These are phyloP conservation scores for Diaporthe vaccinii DNA, from an alignment of 2,329 filamentous ascomycete species.

Conservation along the genomic window DNA sequence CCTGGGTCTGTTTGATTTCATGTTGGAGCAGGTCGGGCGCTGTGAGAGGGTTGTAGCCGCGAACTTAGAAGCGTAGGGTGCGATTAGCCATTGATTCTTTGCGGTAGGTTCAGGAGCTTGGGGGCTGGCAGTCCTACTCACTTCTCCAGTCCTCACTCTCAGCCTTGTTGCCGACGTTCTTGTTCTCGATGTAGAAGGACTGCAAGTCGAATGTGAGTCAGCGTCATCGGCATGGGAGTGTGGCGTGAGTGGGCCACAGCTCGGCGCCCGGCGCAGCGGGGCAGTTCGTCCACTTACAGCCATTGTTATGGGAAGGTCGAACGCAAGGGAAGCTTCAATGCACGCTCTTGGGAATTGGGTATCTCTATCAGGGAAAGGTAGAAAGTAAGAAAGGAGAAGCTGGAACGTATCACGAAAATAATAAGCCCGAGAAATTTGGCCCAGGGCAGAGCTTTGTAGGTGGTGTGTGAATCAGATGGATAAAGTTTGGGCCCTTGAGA, in stretches of 20 bases:
- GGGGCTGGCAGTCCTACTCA: conserved; percentile 58
- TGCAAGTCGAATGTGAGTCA: conserved; percentile 51
- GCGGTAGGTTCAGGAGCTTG: conserved; percentile 24
- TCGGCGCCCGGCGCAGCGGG: conserved; percentile 11
- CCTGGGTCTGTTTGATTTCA: conserved; percentile 78
- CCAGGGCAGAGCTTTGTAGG: conserved; percentile 13
- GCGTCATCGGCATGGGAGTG: not conserved
- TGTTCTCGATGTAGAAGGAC: conserved; percentile 82
- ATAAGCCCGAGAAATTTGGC: conserved; percentile 1
- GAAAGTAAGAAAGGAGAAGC: not conserved
- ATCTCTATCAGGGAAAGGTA: conserved; percentile 6
- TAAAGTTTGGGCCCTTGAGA: conserved; percentile 22
- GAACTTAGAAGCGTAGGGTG: conserved; percentile 63
- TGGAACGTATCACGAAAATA: not conserved
- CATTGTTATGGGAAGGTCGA: conserved; percentile 45
- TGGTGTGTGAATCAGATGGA: conserved; percentile 30
- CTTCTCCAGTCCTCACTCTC: conserved; percentile 87
- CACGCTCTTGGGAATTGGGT: conserved; percentile 11
- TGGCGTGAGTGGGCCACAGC: conserved; percentile 22
- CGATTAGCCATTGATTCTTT: conserved; percentile 44
- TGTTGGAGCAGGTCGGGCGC: conserved; percentile 95
- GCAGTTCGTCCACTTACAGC: conserved; percentile 49
- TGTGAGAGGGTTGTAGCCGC: conserved; percentile 93
- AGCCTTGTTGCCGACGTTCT: conserved; percentile 80
- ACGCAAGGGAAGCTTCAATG: conserved; percentile 15